Evolutionary conservation across 2,329 filamentous ascomycete species (phyloP).

Genomic region (Alternaria arborescens): DNA sequence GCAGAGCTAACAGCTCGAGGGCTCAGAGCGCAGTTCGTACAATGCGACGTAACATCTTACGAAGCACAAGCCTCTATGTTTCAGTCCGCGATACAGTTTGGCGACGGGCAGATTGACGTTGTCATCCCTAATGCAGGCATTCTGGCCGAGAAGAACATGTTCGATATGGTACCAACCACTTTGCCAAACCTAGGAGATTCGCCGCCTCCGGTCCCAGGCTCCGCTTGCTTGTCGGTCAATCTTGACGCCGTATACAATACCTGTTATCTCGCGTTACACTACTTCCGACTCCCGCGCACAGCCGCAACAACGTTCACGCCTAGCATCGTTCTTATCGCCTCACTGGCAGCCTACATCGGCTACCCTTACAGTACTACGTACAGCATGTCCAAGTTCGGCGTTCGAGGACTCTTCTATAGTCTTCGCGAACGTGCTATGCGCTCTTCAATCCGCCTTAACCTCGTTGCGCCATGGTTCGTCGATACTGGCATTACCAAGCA

Average conservation of each 20-base stretch:
- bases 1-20: constrained; percentile 24
- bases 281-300: constrained; percentile 33
- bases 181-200: constrained; percentile 19
- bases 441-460: constrained; percentile 31
- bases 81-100: constrained; percentile 38
- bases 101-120: constrained; percentile 39
- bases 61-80: constrained; percentile 41
- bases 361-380: constrained; percentile 36
- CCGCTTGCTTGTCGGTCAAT: constrained; percentile 32
- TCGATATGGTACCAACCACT: constrained; percentile 29
- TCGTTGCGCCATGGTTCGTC: constrained; percentile 42
- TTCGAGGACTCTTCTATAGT: constrained; percentile 37
- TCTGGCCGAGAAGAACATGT: constrained; percentile 31
- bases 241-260: constrained; percentile 34
- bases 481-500: constrained; percentile 30
- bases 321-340: constrained; percentile 33
- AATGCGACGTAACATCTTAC: constrained; percentile 44
- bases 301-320: constrained; percentile 24
- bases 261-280: constrained; percentile 37
- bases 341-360: constrained; percentile 35
- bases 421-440: constrained; percentile 27
- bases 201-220: constrained; percentile 31
- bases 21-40: constrained; percentile 38
- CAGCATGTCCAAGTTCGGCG: constrained; percentile 39
- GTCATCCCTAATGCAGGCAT: constrained; percentile 45